Conservation (phyloP, 2,329 filamentous ascomycete species). For the Xylaria sp. region DNA sequence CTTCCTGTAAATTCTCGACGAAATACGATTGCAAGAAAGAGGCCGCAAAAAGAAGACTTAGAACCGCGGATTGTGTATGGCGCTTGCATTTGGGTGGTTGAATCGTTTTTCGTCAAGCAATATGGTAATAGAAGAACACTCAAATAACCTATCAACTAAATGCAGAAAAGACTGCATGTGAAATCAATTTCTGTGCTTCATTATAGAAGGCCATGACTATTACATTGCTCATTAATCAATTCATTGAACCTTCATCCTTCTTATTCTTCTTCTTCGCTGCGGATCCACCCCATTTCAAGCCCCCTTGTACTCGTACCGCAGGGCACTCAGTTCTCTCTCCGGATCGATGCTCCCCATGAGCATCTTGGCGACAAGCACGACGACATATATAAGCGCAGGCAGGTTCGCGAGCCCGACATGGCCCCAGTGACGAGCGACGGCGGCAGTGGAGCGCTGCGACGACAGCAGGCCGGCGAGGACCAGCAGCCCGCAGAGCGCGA, state of each 20-base stretch:
- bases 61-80: not conserved
- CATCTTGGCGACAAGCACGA: slow-evolving; percentile 66
- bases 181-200: not conserved
- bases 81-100: not conserved
- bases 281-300: slow-evolving; percentile 45
- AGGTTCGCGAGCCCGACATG: slow-evolving; percentile 55
- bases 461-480: slow-evolving; percentile 50
- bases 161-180: not conserved
- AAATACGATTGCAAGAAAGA: not conserved
- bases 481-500: slow-evolving; percentile 60
- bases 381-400: slow-evolving; percentile 63
- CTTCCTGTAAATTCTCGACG: not conserved
- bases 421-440: slow-evolving; percentile 37
- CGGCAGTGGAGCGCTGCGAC: slow-evolving; percentile 27
- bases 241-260: not conserved
- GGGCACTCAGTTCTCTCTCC: slow-evolving; percentile 63
- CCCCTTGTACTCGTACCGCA: slow-evolving; percentile 72
- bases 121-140: not conserved
- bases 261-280: not conserved
- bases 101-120: not conserved
- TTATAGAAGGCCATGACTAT: not conserved
- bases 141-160: not conserved
- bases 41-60: not conserved
- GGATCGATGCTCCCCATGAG: slow-evolving; percentile 74
- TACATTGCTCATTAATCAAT: not conserved